phyloP scores from a whole-genome alignment of 129 eudicot genomes.

The Smallanthus sonchifolius region DNA sequence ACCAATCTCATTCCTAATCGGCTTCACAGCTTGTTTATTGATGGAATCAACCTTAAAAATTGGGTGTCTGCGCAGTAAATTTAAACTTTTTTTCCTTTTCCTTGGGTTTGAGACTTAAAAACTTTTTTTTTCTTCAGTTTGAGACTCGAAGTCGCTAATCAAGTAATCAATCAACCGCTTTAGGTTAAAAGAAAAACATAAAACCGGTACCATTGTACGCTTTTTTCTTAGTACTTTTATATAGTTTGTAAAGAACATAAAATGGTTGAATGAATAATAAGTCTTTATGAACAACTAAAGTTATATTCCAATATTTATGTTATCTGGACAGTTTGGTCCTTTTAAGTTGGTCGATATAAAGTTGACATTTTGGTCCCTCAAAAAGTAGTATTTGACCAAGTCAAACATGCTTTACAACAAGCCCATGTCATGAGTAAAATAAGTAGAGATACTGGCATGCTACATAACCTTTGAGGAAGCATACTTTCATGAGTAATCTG shows the following conservation, averaged over 20 bases:
- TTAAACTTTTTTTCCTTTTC: too few relatives aligned
- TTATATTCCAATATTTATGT: not conserved
- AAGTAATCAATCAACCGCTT: not conserved
- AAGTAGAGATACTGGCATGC: conserved; percentile 31
- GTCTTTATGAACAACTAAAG: not conserved
- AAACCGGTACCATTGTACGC: not conserved
- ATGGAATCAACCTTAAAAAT: too few relatives aligned
- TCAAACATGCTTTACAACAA: conserved; percentile 41
- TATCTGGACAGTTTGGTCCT: conserved; percentile 6
- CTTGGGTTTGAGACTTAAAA: not conserved
- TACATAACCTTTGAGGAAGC: conserved; percentile 35
- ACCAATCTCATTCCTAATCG: too few relatives aligned
- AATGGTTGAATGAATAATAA: too few relatives aligned
- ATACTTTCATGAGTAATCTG: conserved; percentile 33
- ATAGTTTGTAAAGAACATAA: not conserved
- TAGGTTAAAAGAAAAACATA: not conserved
- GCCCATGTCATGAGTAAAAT: conserved; percentile 26
- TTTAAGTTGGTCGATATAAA: conserved; percentile 8
- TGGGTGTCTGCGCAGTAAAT: too few relatives aligned
- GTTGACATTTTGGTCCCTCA: conserved; percentile 26
- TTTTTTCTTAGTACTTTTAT: not conserved
- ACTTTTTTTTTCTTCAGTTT: too few relatives aligned
- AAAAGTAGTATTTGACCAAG: conserved; percentile 25
- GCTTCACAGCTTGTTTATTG: too few relatives aligned
- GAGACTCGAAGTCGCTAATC: not conserved